A percentile compares a stretch with the other conserved stretches of the same genome.
phyloP scores from a whole-genome alignment of 2,329 filamentous ascomycete species.

The Penicillium sp. region DNA sequence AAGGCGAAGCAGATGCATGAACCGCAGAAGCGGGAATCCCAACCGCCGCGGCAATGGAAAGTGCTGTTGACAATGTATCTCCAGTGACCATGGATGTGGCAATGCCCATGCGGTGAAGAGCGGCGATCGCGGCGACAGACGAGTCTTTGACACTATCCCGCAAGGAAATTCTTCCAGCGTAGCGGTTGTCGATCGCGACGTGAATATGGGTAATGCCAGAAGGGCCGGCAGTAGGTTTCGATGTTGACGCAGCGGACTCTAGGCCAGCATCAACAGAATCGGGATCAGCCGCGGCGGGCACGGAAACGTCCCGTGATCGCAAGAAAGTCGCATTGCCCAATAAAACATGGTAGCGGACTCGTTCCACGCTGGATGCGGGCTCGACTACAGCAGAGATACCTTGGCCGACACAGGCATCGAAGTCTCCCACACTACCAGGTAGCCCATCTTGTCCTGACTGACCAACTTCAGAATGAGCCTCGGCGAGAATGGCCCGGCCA shows the following conservation, averaged over 20 bases:
- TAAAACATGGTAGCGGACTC: slow-evolving; percentile 68
- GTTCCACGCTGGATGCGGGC: slow-evolving; percentile 62
- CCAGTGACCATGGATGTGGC: slow-evolving; percentile 89
- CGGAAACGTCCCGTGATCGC: slow-evolving; percentile 57
- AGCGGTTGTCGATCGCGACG: slow-evolving; percentile 74
- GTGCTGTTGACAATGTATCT: slow-evolving; percentile 76
- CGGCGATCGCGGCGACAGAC: slow-evolving; percentile 71
- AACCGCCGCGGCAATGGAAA: slow-evolving; percentile 74
- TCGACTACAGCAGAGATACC: slow-evolving; percentile 80
- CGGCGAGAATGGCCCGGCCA: slow-evolving; percentile 74
- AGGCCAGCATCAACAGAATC: slow-evolving; percentile 22
- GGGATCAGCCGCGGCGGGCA: slow-evolving; percentile 39
- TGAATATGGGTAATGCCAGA: slow-evolving; percentile 85
- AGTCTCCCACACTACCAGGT: slow-evolving; percentile 79
- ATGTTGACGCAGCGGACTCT: slow-evolving; percentile 22
- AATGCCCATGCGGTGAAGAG: slow-evolving; percentile 77
- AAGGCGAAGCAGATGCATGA: slow-evolving; percentile 79
- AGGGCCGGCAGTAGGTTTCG: slow-evolving; percentile 33
- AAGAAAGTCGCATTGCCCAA: slow-evolving; percentile 79
- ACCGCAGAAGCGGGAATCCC: slow-evolving; percentile 73
- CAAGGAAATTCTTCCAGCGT: slow-evolving; percentile 75
- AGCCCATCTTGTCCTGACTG: slow-evolving; percentile 66
- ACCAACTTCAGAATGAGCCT: slow-evolving; percentile 69
- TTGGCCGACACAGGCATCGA: slow-evolving; percentile 74
- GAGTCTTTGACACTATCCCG: slow-evolving; percentile 88